Conservation (phyloP, 1,284 basidiomycete genomes). For the Sporisorium iseilematis-ciliati region DNA sequence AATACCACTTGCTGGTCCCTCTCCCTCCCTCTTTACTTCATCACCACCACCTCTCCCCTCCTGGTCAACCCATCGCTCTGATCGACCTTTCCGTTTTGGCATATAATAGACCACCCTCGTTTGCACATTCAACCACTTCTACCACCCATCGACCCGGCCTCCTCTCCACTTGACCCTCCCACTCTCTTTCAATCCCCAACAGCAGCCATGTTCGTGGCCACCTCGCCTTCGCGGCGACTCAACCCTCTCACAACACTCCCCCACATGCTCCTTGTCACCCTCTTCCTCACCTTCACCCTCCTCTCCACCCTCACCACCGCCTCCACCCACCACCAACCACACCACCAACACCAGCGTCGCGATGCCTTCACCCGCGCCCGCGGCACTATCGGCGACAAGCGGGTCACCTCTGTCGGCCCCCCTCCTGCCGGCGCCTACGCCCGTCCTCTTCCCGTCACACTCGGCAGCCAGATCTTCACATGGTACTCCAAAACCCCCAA, state of each 20-base stretch:
- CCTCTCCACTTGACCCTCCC: neutral
- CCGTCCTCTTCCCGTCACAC: constrained; percentile 16
- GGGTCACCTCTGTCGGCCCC: constrained; percentile 8
- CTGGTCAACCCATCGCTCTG: no score
- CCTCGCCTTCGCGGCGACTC: neutral
- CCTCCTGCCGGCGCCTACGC: constrained; percentile 35
- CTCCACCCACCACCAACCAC: no score
- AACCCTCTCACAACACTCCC: neutral
- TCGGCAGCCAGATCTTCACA: constrained; percentile 30
- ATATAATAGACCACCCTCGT: no score
- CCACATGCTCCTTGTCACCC: constrained; percentile 6
- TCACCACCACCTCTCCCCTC: no score
- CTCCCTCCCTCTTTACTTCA: no score
- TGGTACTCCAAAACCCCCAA: constrained; percentile 52
- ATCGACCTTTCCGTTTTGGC: no score
- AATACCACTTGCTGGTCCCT: no score
- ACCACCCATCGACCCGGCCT: neutral
- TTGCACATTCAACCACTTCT: no score
- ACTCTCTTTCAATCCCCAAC: neutral
- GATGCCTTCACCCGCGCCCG: constrained; percentile 44
- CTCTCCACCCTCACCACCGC: neutral
- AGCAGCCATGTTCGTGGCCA: neutral
- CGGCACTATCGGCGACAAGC: constrained; percentile 22
- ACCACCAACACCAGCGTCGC: neutral
- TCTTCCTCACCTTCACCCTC: neutral